phyloP scores from a whole-genome alignment of 108 stramenopile genomes.

The Aurantiochytrium sp. region DNA sequence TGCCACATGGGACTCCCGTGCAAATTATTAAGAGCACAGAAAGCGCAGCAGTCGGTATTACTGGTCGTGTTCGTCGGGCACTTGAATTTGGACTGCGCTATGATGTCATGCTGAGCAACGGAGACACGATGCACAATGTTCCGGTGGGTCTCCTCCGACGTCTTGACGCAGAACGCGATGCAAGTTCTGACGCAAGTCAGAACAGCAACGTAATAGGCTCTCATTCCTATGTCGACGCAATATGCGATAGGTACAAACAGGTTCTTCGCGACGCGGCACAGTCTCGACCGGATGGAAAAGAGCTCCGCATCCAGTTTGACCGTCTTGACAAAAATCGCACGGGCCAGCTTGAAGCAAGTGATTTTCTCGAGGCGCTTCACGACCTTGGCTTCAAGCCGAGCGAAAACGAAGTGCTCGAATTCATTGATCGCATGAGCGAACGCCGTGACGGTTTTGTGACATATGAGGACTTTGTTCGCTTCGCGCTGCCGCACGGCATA shows the following conservation, averaged over 20 bases:
- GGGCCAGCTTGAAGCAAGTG: background rate
- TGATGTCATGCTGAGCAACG: slow-evolving; percentile 11
- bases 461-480: background rate
- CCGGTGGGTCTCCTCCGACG: background rate
- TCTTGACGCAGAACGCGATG: background rate
- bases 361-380: background rate
- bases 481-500: background rate
- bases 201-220: too few relatives aligned
- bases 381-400: background rate
- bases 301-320: background rate
- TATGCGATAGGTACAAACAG: background rate
- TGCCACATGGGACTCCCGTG: background rate
- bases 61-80: background rate
- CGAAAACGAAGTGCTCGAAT: background rate
- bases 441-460: background rate
- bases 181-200: too few relatives aligned
- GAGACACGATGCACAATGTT: background rate
- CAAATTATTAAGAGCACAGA: background rate
- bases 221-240: background rate
- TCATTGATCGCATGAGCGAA: background rate
- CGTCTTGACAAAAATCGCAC: background rate
- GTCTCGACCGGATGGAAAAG: background rate
- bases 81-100: background rate
- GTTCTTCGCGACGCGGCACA: background rate
- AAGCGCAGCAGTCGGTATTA: background rate